Percentiles rank a stretch among this genome's conserved stretches.
Evolutionary conservation across 2,329 filamentous ascomycete genomes (phyloP).

Genomic region (Coniochaeta hoffmannii): DNA sequence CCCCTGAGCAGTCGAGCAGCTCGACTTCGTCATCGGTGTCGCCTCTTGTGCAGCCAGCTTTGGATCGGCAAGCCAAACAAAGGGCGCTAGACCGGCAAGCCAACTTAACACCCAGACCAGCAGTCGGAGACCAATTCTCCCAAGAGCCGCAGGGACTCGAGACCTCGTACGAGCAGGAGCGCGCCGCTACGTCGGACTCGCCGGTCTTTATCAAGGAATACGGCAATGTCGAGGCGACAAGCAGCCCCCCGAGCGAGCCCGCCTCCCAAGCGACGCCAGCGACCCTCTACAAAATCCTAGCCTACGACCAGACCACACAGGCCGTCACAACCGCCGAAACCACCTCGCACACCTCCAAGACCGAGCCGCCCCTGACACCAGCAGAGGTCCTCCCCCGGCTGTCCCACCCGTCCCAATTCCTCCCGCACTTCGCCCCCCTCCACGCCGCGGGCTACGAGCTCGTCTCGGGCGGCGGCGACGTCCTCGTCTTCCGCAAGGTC

Average conservation of each 20-base stretch:
- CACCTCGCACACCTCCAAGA: conserved; percentile 43
- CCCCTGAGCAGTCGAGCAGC: background rate
- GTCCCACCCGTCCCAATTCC: conserved; percentile 56
- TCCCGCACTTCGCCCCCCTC: conserved; percentile 53
- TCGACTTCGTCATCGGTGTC: background rate
- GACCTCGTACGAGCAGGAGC: conserved; percentile 37
- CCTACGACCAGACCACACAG: conserved; percentile 54
- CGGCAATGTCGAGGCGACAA: conserved; percentile 8
- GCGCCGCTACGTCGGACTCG: conserved; percentile 23
- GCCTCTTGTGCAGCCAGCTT: background rate
- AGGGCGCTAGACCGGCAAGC: conserved; percentile 17
- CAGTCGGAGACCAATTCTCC: conserved; percentile 30
- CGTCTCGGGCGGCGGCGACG: conserved; percentile 52
- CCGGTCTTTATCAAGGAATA: conserved; percentile 29
- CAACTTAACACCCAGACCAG: background rate
- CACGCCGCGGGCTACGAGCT: conserved; percentile 59
- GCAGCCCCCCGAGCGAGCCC: background rate
- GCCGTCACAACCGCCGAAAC: conserved; percentile 53
- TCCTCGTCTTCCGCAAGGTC: conserved; percentile 60
- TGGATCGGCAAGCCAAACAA: conserved; percentile 8
- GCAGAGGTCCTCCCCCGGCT: conserved; percentile 53
- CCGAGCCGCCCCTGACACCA: conserved; percentile 44
- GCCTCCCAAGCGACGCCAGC: conserved; percentile 3
- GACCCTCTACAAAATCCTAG: conserved; percentile 55
- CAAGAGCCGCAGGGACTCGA: conserved; percentile 39